Percentiles rank a stretch among this genome's conserved stretches.
Evolutionary conservation across 306 rosid species (phyloP).

Genomic region (Pachyrhizus erosus): DNA sequence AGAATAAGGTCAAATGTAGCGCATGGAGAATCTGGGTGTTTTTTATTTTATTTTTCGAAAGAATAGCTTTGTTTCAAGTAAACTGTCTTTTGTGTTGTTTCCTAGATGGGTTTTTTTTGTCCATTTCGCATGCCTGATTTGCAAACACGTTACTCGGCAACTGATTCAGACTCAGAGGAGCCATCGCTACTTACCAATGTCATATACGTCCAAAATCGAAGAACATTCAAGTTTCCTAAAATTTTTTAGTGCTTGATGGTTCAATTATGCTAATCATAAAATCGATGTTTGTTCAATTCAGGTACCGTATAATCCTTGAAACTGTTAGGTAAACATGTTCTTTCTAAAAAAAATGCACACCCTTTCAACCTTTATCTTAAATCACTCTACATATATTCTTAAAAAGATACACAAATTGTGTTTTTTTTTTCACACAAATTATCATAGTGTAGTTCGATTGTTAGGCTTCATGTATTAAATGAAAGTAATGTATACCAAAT

Average conservation of each 20-base stretch:
- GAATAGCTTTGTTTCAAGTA: neutral
- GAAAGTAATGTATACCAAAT: neutral
- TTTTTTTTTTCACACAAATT: neutral
- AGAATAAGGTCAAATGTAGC: neutral
- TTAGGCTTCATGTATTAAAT: neutral
- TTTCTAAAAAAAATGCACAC: neutral
- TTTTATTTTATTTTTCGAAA: neutral
- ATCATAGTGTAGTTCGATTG: neutral
- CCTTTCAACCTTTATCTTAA: neutral
- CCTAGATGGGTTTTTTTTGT: neutral
- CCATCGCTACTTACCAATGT: neutral
- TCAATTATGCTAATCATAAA: neutral
- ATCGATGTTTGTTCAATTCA: neutral
- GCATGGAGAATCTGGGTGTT: neutral
- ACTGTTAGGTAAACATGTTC: neutral
- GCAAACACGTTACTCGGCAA: neutral
- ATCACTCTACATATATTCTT: neutral
- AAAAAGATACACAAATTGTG: neutral
- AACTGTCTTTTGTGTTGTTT: slow-evolving; percentile 26
- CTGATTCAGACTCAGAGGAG: neutral
- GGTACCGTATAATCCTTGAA: neutral
- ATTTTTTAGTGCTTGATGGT: neutral
- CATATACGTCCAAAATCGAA: slow-evolving; percentile 30
- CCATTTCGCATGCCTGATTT: slow-evolving; percentile 36
- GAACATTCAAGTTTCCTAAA: slow-evolving; percentile 6